Evolutionary conservation across 176 grass and related monocot species (phyloP).

Genomic region (Eragrostis nindensis): DNA sequence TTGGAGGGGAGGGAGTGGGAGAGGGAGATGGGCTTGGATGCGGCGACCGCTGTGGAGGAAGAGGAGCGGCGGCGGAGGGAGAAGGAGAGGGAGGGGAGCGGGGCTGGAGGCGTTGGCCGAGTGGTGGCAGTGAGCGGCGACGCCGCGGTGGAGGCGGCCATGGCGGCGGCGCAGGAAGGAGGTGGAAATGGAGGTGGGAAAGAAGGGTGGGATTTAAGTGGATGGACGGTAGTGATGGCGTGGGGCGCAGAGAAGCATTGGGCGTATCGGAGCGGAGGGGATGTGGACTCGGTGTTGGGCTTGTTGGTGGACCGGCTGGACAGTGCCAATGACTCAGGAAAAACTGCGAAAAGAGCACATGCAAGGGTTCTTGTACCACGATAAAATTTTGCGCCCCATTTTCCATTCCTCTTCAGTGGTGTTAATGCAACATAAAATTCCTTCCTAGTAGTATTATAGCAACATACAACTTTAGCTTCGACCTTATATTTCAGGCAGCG

Average conservation of each 20-base stretch:
- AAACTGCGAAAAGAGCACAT: too few relatives aligned
- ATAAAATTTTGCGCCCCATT: too few relatives aligned
- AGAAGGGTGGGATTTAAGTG: slow-evolving; percentile 33
- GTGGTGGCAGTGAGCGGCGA: slow-evolving; percentile 54
- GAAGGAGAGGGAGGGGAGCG: slow-evolving; percentile 45
- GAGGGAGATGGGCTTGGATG: slow-evolving; percentile 37
- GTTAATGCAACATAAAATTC: too few relatives aligned
- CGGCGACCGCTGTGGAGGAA: background rate
- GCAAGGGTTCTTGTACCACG: too few relatives aligned
- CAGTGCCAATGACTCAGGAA: background rate
- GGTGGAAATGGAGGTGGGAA: background rate
- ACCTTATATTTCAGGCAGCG: too few relatives aligned
- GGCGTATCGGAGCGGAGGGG: slow-evolving; percentile 47
- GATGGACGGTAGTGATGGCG: slow-evolving; percentile 49
- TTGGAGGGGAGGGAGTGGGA: slow-evolving; percentile 33
- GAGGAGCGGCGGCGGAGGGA: slow-evolving; percentile 43
- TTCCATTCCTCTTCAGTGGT: too few relatives aligned
- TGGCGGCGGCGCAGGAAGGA: slow-evolving; percentile 12
- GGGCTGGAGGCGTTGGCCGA: slow-evolving; percentile 43
- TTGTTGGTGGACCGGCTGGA: slow-evolving; percentile 6
- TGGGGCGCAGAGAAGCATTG: slow-evolving; percentile 33
- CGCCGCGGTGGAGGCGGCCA: slow-evolving; percentile 56
- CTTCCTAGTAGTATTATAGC: too few relatives aligned
- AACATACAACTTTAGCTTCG: too few relatives aligned
- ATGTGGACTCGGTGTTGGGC: slow-evolving; percentile 25